Evolutionary conservation across 1,139 yeast genomes (phyloP).

Genomic region (Saccharomyces pastorianus): DNA sequence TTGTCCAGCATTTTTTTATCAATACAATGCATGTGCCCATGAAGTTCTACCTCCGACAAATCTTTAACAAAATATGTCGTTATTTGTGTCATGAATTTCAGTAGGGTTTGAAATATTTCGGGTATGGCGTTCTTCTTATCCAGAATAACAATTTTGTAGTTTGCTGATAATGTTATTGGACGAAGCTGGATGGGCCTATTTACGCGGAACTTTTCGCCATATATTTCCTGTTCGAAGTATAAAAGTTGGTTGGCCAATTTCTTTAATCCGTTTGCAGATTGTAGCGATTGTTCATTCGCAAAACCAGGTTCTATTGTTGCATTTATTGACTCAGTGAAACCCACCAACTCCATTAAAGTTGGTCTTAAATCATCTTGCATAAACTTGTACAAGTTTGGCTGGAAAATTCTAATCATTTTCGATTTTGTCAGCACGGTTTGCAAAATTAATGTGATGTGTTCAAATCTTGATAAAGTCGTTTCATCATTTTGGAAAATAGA

Average conservation of each 20-base stretch:
- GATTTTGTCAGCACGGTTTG: neutral
- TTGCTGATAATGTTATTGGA: neutral
- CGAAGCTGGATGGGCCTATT: neutral
- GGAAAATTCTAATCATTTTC: neutral
- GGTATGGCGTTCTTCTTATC: neutral
- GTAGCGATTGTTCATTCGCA: neutral
- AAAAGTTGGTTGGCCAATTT: neutral
- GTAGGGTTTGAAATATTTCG: neutral
- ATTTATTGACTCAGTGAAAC: neutral
- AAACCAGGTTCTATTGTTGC: neutral
- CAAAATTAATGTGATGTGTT: neutral
- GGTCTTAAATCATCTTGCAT: neutral
- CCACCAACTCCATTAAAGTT: neutral
- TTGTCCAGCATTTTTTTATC: slow-evolving; percentile 16
- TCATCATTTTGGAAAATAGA: neutral
- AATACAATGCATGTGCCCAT: slow-evolving; percentile 13
- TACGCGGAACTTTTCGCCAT: neutral
- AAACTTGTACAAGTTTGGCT: neutral
- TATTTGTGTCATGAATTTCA: slow-evolving; percentile 11
- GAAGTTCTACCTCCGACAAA: slow-evolving; percentile 10
- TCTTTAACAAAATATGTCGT: slow-evolving; percentile 13
- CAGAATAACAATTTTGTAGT: neutral
- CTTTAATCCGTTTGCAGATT: neutral
- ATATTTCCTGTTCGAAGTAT: neutral
- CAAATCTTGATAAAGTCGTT: neutral